These are phyloP conservation scores for Microbotryum lychnidis-dioicae DNA, from an alignment of 1,284 basidiomycete species.

Conservation along the genomic window DNA sequence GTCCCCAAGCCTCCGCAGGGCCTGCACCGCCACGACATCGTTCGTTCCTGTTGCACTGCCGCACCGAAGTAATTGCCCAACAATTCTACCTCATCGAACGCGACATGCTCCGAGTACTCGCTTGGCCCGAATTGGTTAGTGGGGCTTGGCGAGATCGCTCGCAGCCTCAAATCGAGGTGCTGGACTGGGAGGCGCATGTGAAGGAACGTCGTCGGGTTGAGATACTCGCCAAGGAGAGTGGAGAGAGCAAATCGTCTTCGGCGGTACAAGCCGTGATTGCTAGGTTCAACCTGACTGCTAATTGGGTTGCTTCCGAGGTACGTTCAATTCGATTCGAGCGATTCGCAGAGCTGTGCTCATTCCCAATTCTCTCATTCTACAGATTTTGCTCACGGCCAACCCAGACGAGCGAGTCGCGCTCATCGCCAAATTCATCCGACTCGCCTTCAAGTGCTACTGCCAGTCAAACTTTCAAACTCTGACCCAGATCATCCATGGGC, in stretches of 20 bases:
- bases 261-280: constrained; percentile 63
- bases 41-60: constrained; percentile 55
- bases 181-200: constrained; percentile 74
- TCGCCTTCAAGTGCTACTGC: constrained; percentile 79
- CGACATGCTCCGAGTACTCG: constrained; percentile 67
- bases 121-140: constrained; percentile 40
- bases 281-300: constrained; percentile 75
- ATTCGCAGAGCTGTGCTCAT: constrained; percentile 60
- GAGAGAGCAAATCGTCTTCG: constrained; percentile 4
- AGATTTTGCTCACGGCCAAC: constrained; percentile 39
- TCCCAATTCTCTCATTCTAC: constrained; percentile 39
- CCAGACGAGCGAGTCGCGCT: constrained; percentile 55
- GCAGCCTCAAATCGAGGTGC: constrained; percentile 51
- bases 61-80: constrained; percentile 56
- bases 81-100: constrained; percentile 82
- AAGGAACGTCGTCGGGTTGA: constrained; percentile 65
- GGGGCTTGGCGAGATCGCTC: constrained; percentile 47
- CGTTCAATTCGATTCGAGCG: neutral
- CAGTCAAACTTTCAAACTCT: constrained; percentile 72
- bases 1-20: neutral
- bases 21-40: constrained; percentile 42
- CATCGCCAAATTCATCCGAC: constrained; percentile 69
- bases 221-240: constrained; percentile 48
- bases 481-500: constrained; percentile 69
- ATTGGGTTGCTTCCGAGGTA: constrained; percentile 59